Base-by-base conservation (phyloP, 129 eudicot species). In the sunflower (Helianthus annuus) region DNA sequence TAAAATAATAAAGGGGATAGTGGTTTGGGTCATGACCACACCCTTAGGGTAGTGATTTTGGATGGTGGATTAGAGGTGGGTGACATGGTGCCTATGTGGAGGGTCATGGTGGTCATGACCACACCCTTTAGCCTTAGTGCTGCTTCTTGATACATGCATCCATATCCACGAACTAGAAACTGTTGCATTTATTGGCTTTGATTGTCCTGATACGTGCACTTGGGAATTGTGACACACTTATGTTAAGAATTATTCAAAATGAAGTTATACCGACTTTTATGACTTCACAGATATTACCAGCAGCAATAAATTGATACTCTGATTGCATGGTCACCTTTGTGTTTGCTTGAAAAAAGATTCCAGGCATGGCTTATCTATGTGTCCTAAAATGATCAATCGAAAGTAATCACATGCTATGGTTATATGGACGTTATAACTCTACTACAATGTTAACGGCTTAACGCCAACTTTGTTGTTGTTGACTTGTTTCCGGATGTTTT, bases 221-320 rank as follows among this genome's bases (percentile, higher is more conserved):
- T 71, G 24, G 45, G 52, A 58, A 22, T 55, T 39, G 39, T 55
- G 10, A 40, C 54, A 69, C 49, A 39, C 65, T 39, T 34, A 14
- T 29, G 19, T 11, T 55, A 58, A 57, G 36, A 72, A 6, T 45
- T 14, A 27, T 39, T 29, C 32, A 58, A 17, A 72, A 57, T 58
- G 40, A 72, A 44, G 17, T 57, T 72, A 57, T 45, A 45, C 5
- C 76, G 45, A 72, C 58, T 45, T 71, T 62, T 72, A 59, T 44
- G 7, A 72, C 48, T 58, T 71, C 68, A 24, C 46, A 44, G 8
- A 58, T 60, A 19, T 19, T 19, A 19, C 22, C 22, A 19, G 22
- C 22, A 19, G 22, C 22, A 19, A 19, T 19, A 19, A 19, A 19
- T 19, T 19, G 22, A 19, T 19, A 19, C 22, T 0, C 22, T 19